Evolutionary conservation across 2,329 filamentous ascomycete species (phyloP), one percentile per base, ranked within the genome.

Genomic region (Magnaporthales sp.): DNA sequence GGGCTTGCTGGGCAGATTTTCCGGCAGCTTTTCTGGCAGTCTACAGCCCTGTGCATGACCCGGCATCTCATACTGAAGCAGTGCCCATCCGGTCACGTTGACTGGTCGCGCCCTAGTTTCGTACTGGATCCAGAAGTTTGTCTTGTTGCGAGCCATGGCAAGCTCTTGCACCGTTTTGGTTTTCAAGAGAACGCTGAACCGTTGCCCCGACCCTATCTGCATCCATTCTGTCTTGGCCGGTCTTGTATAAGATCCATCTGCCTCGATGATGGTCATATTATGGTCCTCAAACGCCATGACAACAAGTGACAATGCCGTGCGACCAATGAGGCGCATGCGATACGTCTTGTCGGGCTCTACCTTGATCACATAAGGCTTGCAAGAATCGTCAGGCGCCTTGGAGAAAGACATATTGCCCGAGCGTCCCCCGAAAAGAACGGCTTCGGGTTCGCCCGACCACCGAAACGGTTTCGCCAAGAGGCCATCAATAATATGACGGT

Each of bases 311-410:
- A 64, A 9, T 4, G 63, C 63, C 0, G 82, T 83, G 0, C 74
- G 80, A 4, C 86, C 85, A 60, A 90, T 81, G 71, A 87, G 84
- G 10, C 88, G 80, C 65, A 90, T 75, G 1, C 87, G 80, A 70
- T 90, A 91, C 0, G 82, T 86, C 72, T 82, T 86, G 11, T 79
- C 83, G 0, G 87, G 84, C 51, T 87, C 77, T 9, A 91, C 84
- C 6, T 84, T 79, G 8, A 90, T 83, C 3, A 86, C 77, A 4
- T 80, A 78, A 2, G 83, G 77, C 66, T 76, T 73, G 73, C 83
- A 82, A 56, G 73, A 75, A 63, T 66, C 68, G 69, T 78, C 72
- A 56, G 70, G 64, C 30, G 74, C 77, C 51, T 76, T 75, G 62
- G 72, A 74, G 46, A 76, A 77, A 1, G 74, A 67, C 31, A 70